These are phyloP conservation scores for Calonectria crousiana DNA, from an alignment of 2,329 filamentous ascomycete species.

Conservation along the genomic window DNA sequence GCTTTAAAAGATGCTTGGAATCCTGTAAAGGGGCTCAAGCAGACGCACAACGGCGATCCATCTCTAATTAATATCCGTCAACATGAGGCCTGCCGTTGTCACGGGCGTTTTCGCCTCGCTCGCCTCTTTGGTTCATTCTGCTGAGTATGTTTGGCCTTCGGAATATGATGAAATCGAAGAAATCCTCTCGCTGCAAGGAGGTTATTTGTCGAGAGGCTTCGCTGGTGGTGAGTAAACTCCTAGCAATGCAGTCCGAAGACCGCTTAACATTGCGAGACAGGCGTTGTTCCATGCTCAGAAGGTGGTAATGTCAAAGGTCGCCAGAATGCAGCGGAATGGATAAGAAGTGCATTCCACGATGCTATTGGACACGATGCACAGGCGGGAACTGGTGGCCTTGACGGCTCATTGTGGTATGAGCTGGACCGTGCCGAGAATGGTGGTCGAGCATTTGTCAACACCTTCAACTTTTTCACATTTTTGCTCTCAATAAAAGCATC, in stretches of 20 bases:
- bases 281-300: slow-evolving; percentile 32
- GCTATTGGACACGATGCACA: slow-evolving; percentile 38
- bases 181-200: slow-evolving; percentile 21
- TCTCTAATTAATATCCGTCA: neutral
- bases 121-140: neutral
- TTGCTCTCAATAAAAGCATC: slow-evolving; percentile 23
- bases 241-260: too few species aligned
- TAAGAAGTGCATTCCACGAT: slow-evolving; percentile 44
- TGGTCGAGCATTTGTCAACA: slow-evolving; percentile 40
- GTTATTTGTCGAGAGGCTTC: slow-evolving; percentile 19
- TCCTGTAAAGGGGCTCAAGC: neutral
- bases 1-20: neutral
- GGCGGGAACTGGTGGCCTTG: slow-evolving; percentile 39
- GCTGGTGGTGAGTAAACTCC: slow-evolving; percentile 12
- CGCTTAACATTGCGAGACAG: slow-evolving; percentile 17
- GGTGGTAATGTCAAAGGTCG: slow-evolving; percentile 29
- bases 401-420: slow-evolving; percentile 44
- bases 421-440: slow-evolving; percentile 37
- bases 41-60: too few species aligned
- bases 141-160: slow-evolving; percentile 34
- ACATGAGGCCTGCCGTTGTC: neutral
- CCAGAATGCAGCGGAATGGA: slow-evolving; percentile 44
- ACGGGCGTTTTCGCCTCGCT: neutral
- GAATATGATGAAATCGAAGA: slow-evolving; percentile 35
- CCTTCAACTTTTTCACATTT: slow-evolving; percentile 48